Base-by-base conservation (phyloP, 164 flowering plant species). In the Buxus sempervirens region DNA sequence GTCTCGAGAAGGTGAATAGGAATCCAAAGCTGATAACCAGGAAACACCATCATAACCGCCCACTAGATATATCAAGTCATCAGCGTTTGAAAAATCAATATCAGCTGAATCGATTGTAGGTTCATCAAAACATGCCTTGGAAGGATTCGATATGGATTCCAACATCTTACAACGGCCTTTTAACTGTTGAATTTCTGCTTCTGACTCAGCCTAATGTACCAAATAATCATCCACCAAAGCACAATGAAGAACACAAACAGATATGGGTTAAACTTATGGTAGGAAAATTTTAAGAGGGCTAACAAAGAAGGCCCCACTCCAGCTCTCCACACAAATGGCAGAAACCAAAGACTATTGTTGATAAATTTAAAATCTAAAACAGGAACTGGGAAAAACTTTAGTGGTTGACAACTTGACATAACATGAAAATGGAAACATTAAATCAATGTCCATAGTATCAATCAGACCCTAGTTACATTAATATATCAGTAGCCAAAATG, bases 1-100 rank as follows among this genome's bases (percentile, higher is more conserved):
- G 80, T 86, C 88, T 8, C 54, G 65, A 12, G 86, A 82, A 68
- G 96, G 91, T 60, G 79, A 79, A 75, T 86, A 91, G 32, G 78
- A 41, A 56, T 84, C 83, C 66, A 90, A 51, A 26, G 82, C 36
- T 14, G 91, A 81, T 49, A 85, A 73, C 86, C 89, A 91, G 41
- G 87, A 78, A 49, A 18, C 55, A 41, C 95, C 88, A 82, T 94
- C 87, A 82, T 65, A 80, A 73, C 98, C 98, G 54, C 98, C 98
- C 19, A 86, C 58, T 36, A 94, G 28, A 78, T 75, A 80, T 60
- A 93, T 81, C 5, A 79, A 70, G 60, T 81, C 86, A 36, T 73
- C 62, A 42, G 62, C 60, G 76, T 85, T 82, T 36, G 75, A 25
- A 57, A 53, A 23, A 65, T 58, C 25, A 32, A 72, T 71, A 63